Base-by-base conservation (phyloP, 2,329 filamentous ascomycete genomes). In the Pseudogymnoascus sp. region DNA sequence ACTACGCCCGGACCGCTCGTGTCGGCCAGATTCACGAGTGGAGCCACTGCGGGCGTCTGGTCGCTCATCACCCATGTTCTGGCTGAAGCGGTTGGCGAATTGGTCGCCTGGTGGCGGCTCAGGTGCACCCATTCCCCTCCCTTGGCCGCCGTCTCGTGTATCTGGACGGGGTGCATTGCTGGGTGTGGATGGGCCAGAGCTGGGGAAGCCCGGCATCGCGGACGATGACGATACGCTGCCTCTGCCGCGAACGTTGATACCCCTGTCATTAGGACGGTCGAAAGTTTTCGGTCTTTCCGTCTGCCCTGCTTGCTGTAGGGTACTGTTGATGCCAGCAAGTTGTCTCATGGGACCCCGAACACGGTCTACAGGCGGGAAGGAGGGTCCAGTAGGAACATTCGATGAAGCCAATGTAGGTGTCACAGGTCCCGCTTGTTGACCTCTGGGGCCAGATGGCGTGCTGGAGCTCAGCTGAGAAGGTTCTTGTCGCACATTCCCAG, bases 261-360 rank as follows among this genome's bases (percentile, higher is more conserved):
- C 40, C 1, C 65, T 50, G 29, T 70, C 67, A 23, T 26, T 21
- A 15, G 35, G 38, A 31, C 64, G 64, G 23, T 71, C 68, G 26
- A 68, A 76, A 23, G 70, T 73, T 71, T 76, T 75, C 70, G 77
- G 67, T 31, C 46, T 53, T 31, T 37, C 56, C 2, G 56, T 40
- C 68, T 82, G 72, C 70, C 70, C 80, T 0, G 79, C 78, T 71
- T 83, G 80, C 67, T 82, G 80, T 3, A 86, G 77, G 60, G 80
- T 83, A 65, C 75, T 84, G 67, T 86, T 85, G 64, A 88, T 87
- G 53, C 82, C 81, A 11, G 80, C 80, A 31, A 88, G 75, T 68
- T 87, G 83, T 64, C 84, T 72, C 62, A 78, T 68, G 67, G 70
- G 74, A 19, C 70, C 69, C 53, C 71, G 65, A 50, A 64, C 68